Evolutionary conservation across 2,329 filamentous ascomycete genomes (phyloP), one percentile per base, ranked within the genome.

Genomic region (Phialophora verrucosa): DNA sequence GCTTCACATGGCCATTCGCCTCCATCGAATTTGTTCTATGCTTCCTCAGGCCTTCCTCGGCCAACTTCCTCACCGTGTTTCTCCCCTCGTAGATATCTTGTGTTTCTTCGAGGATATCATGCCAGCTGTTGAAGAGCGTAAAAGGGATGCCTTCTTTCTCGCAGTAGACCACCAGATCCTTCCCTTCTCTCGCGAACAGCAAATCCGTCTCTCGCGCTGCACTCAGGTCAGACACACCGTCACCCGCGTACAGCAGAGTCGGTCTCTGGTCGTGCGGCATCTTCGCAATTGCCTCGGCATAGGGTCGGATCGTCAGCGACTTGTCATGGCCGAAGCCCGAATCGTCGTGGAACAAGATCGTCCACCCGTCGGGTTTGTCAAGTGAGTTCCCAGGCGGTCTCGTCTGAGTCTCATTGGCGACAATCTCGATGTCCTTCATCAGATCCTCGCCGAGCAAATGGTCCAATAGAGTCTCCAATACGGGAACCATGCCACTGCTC

Each of bases 311-410:
- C 76, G 95, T 92, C 62, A 94, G 83, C 29, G 90, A 93, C 86
- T 99, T 99, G 84, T 99, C 94, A 77, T 99, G 95, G n/a, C 95
- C 95, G 74, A 96, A 96, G 65, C 89, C 85, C 75, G 90, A 91
- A 69, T 66, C 62, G 76, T 99, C 93, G 75, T 92, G 93, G 80
- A 90, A 99, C 65, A 87, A 83, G 58, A 99, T 94, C 75, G 90
- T 83, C 95, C 95, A 99, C 32, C 93, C 94, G 20, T 87, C 87
- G 75, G 91, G 87, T 59, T 92, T 87, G 73, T 95, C 90, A 76
- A 96, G 90, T 73, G 80, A 84, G 84, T 92, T 90, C 50, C 87
- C 92, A 80, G 88, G 80, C 77, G 86, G 75, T 71, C 86, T 77
- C 23, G 87, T 77, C 66, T 82, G 83, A 10, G 94, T 92, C 71